phyloP scores from a whole-genome alignment of 768 basidiomycete species.

The Pluteus cervinus region DNA sequence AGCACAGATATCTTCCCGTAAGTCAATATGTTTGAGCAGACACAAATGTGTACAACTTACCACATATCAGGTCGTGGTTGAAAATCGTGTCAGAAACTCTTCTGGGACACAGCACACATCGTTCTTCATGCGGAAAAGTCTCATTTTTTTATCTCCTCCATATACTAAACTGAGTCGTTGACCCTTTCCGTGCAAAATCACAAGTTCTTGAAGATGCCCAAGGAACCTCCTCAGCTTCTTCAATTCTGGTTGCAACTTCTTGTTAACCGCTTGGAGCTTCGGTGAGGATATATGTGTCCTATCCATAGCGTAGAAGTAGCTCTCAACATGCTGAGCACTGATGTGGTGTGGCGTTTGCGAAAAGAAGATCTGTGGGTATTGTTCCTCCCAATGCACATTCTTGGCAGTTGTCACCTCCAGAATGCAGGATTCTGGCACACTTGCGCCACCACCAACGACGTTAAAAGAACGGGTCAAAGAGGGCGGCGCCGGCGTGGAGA shows the following conservation, averaged over 20 bases:
- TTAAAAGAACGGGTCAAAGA: slow-evolving; percentile 16
- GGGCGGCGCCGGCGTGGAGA: slow-evolving; percentile 11
- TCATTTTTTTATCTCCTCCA: slow-evolving; percentile 14
- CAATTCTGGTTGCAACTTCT: slow-evolving; percentile 25
- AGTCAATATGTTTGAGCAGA: too few relatives aligned
- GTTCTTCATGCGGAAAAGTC: slow-evolving; percentile 1
- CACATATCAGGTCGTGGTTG: too few relatives aligned
- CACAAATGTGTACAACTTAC: too few relatives aligned
- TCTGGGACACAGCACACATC: slow-evolving; percentile 5
- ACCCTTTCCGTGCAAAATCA: slow-evolving; percentile 44
- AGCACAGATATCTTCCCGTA: too few relatives aligned
- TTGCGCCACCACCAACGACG: slow-evolving; percentile 16
- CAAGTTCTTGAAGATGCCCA: slow-evolving; percentile 39
- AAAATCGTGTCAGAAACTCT: slow-evolving; percentile 3
- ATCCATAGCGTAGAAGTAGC: slow-evolving; percentile 43
- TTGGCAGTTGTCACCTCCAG: slow-evolving; percentile 41
- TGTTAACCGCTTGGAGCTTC: not conserved
- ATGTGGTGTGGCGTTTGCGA: slow-evolving; percentile 62
- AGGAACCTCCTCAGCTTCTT: slow-evolving; percentile 32
- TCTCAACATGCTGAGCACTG: slow-evolving; percentile 50
- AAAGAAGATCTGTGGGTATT: slow-evolving; percentile 62
- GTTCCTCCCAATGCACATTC: slow-evolving; percentile 49
- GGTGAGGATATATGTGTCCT: slow-evolving; percentile 47
- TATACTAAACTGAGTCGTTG: slow-evolving; percentile 54
- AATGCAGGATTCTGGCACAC: slow-evolving; percentile 34